Percentiles rank a stretch among this genome's conserved stretches.
These are phyloP conservation scores for Apostasia shenzhenica DNA, from an alignment of 106 monocot species.

Conservation along the genomic window DNA sequence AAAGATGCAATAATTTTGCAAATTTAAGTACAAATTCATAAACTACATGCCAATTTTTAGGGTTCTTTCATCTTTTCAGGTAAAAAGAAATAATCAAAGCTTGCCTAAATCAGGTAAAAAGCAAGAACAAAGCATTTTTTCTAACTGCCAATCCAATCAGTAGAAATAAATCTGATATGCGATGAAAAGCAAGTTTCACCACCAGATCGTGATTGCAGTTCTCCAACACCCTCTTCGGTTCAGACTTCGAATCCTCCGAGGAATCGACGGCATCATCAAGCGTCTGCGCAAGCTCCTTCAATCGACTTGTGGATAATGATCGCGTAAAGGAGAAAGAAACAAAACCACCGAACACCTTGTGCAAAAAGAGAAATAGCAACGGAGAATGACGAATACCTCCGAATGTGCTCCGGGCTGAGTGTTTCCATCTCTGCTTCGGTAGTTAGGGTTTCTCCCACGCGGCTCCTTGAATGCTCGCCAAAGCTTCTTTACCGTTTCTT, in stretches of 20 bases:
- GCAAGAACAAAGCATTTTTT: conserved; percentile 6
- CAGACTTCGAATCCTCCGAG: neutral
- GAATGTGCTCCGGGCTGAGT: conserved; percentile 17
- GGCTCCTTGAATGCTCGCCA: neutral
- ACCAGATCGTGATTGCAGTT: conserved; percentile 11
- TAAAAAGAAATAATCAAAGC: neutral
- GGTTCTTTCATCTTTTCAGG: too few relatives aligned
- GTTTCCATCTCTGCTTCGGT: neutral
- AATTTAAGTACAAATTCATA: too few relatives aligned
- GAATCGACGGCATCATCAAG: conserved; percentile 1
- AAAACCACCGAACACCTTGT: neutral
- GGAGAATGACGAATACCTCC: conserved; percentile 10
- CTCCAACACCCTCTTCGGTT: conserved; percentile 16
- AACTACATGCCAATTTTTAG: too few relatives aligned
- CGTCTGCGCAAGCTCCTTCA: conserved; percentile 18
- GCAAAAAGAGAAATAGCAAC: neutral
- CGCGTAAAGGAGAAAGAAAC: neutral
- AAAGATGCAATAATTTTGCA: too few relatives aligned
- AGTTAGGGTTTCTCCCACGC: conserved; percentile 26
- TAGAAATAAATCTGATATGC: neutral
- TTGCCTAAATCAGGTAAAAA: conserved; percentile 28
- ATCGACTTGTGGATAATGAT: conserved; percentile 17
- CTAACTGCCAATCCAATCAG: conserved; percentile 2
- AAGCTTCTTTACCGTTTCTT: neutral
- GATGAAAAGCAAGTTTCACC: conserved; percentile 9